These are phyloP conservation scores for Elaeagnus macrophylla DNA, from an alignment of 306 rosid species.

Conservation along the genomic window DNA sequence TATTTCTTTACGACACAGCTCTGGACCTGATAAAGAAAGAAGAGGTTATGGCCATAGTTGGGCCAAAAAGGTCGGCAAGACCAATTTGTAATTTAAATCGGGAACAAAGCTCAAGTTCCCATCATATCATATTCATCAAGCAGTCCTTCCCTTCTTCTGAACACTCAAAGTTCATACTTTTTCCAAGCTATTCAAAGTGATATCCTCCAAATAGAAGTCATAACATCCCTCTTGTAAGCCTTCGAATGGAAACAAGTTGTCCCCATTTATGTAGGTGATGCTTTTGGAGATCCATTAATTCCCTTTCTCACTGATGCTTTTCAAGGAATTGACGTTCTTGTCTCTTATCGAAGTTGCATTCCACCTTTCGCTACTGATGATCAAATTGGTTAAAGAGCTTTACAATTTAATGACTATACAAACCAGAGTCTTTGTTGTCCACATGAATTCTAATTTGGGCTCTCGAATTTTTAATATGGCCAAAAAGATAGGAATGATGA, in stretches of 20 bases:
- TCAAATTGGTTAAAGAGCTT: slow-evolving; percentile 21
- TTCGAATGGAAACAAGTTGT: slow-evolving; percentile 32
- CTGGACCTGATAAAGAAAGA: slow-evolving; percentile 15
- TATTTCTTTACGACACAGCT: slow-evolving; percentile 10
- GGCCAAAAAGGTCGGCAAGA: slow-evolving; percentile 24
- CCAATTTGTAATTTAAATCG: slow-evolving; percentile 22
- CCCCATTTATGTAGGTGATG: slow-evolving; percentile 18
- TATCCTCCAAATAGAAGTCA: slow-evolving; percentile 23
- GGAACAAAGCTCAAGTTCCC: slow-evolving; percentile 28
- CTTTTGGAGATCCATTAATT: slow-evolving; percentile 21
- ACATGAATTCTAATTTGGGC: slow-evolving; percentile 7
- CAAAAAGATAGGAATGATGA: slow-evolving; percentile 29
- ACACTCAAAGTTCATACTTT: slow-evolving; percentile 21
- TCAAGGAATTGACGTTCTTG: slow-evolving; percentile 15
- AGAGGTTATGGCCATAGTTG: slow-evolving; percentile 34
- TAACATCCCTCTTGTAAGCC: slow-evolving; percentile 17
- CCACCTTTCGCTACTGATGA: slow-evolving; percentile 11
- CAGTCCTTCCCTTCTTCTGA: slow-evolving; percentile 17
- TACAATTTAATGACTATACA: slow-evolving; percentile 20
- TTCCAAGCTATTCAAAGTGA: slow-evolving; percentile 19
- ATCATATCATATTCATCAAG: slow-evolving; percentile 33
- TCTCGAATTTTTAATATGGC: slow-evolving; percentile 23
- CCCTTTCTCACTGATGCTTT: slow-evolving; percentile 20
- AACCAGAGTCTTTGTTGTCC: slow-evolving; percentile 26
- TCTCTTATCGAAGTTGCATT: slow-evolving; percentile 20